Evolutionary conservation across 1,284 basidiomycete species (phyloP), one percentile per base, ranked within the genome.

Genomic region (Melampsora occidentalis): DNA sequence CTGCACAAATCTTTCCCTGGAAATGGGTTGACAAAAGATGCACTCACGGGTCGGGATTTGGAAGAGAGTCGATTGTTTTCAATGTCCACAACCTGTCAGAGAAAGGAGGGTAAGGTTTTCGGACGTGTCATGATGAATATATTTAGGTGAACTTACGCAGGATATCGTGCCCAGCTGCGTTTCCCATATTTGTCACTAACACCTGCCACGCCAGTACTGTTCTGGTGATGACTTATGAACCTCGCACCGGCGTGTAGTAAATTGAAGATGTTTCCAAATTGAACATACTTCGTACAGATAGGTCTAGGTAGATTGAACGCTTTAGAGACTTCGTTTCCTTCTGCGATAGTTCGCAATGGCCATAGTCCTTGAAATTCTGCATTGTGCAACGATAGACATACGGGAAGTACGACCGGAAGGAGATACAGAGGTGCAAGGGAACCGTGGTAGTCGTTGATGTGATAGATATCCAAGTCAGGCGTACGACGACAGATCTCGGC

Each of bases 121-220:
- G 42, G 42, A 46, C 14, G 42, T 46, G 42, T 46, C 42, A 46
- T 46, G 42, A 46, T 46, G n/a, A n/a, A 46, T 46, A 46, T 46
- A 2, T 14, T 16, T 2, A 46, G 16, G 42, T 12, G 42, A 46
- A 16, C 42, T 46, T 16, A 46, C 4, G 93, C 93, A 61, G 93
- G 93, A 84, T 95, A 96, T 78, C 93, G 89, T 76, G 93, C 93
- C 93, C 93, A 96, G 79, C 89, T 91, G 77, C 93, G 91, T 84
- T 96, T 96, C 33, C 93, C 93, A 81, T 95, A 93, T 80, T 96
- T 96, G 86, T 96, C 93, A 6, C 93, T 95, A 63, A 95, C 93
- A 87, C 93, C 93, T 65, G 93, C 93, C 33, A 95, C 93, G 83
- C 93, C 93, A 59, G 94, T 83, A 80, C 90, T 91, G 85, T 93